Base-by-base conservation (phyloP, 2,329 filamentous ascomycete genomes). In the Pyrenochaeta sp. region DNA sequence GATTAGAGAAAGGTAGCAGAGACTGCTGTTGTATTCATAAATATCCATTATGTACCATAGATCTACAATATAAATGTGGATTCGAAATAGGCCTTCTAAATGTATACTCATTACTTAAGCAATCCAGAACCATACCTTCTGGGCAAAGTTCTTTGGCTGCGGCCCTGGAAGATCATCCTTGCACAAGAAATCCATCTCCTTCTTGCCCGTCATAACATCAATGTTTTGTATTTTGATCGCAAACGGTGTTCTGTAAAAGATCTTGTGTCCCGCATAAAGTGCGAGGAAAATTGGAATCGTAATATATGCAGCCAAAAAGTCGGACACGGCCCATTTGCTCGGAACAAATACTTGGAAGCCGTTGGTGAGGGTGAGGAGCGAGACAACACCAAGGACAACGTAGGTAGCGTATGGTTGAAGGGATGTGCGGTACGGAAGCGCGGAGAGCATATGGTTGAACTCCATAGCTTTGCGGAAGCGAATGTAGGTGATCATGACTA, bases 371-470 rank as follows among this genome's bases (percentile, higher is more conserved):
- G 71, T 74, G 21, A 75, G 58, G 1, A 75, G 42, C 18, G 52
- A 55, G 5, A 75, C 45, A 87, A 77, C 66, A 81, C 85, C 60
- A 72, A 76, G 78, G 85, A 85, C 83, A 14, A 79, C 75, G 59
- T 82, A 87, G 0, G 89, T 89, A 11, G 82, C 83, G 58, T 77
- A 82, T 1, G 81, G 81, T 59, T 82, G 80, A 51, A 79, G 76
- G 0, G 68, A 76, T 0, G 79, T 77, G 50, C 71, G 75, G 73
- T 81, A 83, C 1, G 84, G 83, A 10, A 88, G 63, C 12, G 66
- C 77, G 11, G 87, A 83, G 14, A 82, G 77, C 33, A 90, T 82
- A 54, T 81, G 80, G 57, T 86, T 84, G 14, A 75, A 78, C n/a
- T 61, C 55, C 45, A 75, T 58, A 1, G 72, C 72, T 47, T 72